phyloP scores from a whole-genome alignment of 768 basidiomycete species.

The Clavulina sp. region DNA sequence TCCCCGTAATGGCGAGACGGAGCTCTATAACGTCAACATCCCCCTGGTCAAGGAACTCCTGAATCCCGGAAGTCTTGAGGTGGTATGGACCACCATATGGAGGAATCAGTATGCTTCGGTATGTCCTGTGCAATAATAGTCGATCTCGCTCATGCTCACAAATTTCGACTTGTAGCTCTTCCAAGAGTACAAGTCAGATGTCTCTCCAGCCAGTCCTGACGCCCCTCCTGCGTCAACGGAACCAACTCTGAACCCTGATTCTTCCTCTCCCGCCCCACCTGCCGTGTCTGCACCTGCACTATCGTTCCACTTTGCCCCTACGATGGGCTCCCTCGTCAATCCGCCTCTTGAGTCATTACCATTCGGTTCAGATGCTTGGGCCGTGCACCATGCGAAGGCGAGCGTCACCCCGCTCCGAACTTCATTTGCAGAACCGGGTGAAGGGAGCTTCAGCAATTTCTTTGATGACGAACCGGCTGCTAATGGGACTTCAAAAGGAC shows the following conservation, averaged over 20 bases:
- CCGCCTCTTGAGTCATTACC: slow-evolving; percentile 45
- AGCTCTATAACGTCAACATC: slow-evolving; percentile 76
- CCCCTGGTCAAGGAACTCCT: slow-evolving; percentile 57
- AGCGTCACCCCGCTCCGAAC: slow-evolving; percentile 68
- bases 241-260: not conserved
- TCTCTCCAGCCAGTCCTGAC: not conserved
- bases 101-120: slow-evolving; percentile 44
- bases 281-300: slow-evolving; percentile 23
- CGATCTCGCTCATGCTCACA: not conserved
- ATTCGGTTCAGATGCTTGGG: slow-evolving; percentile 69
- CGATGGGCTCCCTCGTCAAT: slow-evolving; percentile 48
- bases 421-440: slow-evolving; percentile 50
- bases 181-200: not conserved
- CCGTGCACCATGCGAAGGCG: slow-evolving; percentile 46
- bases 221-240: not conserved
- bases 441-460: too few species aligned
- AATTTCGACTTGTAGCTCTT: not conserved
- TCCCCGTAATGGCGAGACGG: slow-evolving; percentile 44
- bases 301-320: slow-evolving; percentile 59
- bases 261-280: not conserved
- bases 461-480: too few species aligned
- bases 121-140: not conserved
- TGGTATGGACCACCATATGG: slow-evolving; percentile 74
- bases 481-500: too few species aligned
- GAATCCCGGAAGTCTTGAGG: slow-evolving; percentile 38